These are phyloP conservation scores for Thuja plicata DNA, from an alignment of 83 land plant species.

Conservation along the genomic window DNA sequence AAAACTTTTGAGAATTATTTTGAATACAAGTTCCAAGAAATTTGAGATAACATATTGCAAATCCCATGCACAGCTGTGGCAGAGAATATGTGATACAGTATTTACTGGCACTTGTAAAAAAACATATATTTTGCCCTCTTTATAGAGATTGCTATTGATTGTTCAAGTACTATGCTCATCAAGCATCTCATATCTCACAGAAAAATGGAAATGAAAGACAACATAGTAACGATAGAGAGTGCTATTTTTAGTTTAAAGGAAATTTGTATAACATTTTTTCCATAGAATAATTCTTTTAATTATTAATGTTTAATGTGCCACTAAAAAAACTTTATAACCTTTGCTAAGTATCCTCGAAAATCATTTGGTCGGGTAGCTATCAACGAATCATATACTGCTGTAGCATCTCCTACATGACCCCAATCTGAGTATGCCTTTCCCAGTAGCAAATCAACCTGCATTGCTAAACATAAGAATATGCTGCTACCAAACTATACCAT, in stretches of 20 bases:
- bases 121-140: not conserved
- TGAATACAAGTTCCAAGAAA: not conserved
- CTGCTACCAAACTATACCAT: not conserved
- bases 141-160: not conserved
- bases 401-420: conserved; percentile 81
- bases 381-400: conserved; percentile 72
- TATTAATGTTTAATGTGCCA: not conserved
- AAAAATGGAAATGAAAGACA: not conserved
- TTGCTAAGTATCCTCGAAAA: conserved; percentile 83
- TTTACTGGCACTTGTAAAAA: not conserved
- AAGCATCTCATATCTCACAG: not conserved
- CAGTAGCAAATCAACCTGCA: conserved; percentile 73
- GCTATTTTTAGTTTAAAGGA: not conserved
- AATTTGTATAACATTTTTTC: not conserved
- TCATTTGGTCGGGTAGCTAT: conserved; percentile 65
- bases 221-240: not conserved
- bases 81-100: not conserved
- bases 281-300: not conserved
- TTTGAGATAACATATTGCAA: not conserved
- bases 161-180: not conserved
- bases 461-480: not conserved
- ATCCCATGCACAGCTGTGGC: not conserved
- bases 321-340: conserved; percentile 35
- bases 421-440: conserved; percentile 84
- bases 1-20: not conserved